Evolutionary conservation across 2,329 filamentous ascomycete species (phyloP).

Genomic region (Coleophoma cylindrospora): DNA sequence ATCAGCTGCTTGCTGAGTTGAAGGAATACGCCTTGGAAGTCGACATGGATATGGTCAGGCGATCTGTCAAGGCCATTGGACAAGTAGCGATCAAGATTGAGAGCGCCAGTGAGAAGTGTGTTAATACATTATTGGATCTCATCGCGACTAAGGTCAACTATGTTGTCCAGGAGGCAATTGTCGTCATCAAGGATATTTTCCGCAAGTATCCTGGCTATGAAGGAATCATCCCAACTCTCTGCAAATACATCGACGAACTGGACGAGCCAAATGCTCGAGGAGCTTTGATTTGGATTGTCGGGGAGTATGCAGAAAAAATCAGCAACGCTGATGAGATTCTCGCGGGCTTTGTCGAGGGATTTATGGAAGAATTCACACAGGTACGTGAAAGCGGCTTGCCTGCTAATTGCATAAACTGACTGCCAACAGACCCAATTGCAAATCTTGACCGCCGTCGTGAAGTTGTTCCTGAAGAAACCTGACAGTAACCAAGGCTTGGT

Average conservation of each 20-base stretch:
- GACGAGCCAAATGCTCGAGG: constrained; percentile 90
- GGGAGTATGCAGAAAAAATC: constrained; percentile 98
- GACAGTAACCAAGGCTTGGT: constrained; percentile 86
- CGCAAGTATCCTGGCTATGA: constrained; percentile 97
- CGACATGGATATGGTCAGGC: constrained; percentile 96
- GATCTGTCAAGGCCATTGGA: constrained; percentile 92
- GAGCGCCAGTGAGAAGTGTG: constrained; percentile 88
- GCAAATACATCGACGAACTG: constrained; percentile 93
- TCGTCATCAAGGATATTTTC: constrained; percentile 99
- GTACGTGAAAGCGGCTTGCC: constrained; percentile 36
- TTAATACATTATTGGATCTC: constrained; percentile 86
- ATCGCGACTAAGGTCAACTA: constrained; percentile 99
- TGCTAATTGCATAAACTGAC: constrained; percentile 9
- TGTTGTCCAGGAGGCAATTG: constrained; percentile 94
- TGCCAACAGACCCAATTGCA: constrained; percentile 79
- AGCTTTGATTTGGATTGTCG: constrained; percentile 96
- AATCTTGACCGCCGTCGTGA: constrained; percentile 94
- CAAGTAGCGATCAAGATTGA: constrained; percentile 99
- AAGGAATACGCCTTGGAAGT: constrained; percentile 98
- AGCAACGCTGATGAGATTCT: constrained; percentile 97
- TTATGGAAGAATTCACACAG: constrained; percentile 95
- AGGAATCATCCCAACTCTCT: constrained; percentile 93
- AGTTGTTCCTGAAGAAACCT: constrained; percentile 95
- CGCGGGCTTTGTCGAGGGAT: constrained; percentile 84
- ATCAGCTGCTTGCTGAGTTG: constrained; percentile 87